Base-by-base conservation (phyloP, 208 protist genomes). In the Crithidia brevicula region DNA sequence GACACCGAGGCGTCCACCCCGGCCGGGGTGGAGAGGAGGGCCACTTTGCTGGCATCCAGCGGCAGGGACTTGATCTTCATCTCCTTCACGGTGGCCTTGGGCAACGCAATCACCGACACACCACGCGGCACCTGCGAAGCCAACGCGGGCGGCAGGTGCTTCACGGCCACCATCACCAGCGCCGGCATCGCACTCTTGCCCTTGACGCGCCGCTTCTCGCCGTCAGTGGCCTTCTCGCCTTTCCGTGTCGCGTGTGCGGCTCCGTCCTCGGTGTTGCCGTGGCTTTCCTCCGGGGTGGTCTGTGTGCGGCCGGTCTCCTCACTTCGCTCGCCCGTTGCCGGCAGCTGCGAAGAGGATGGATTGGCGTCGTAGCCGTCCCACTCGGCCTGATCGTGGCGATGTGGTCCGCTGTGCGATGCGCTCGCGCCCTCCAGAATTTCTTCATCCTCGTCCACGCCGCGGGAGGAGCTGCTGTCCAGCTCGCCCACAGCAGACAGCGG, bases 401-500 rank as follows among this genome's bases (percentile, higher is more conserved):
- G 31, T 2, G 16, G 11, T 15, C 40, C 57, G 56, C 47, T 33
- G 23, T 25, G 54, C 2, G 54, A 63, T n/a, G 54, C 57, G 42
- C 40, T 33, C 33, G 5, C 57, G 27, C 15, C 52, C 52, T 38
- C 58, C 22, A 34, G 13, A 8, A 25, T 50, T 22, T 60, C 45
- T 28, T 69, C 57, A 7, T 72, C 54, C 20, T 69, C 62, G 31
- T 71, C 63, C 43, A 76, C 42, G 25, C 64, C 69, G 13, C 57
- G 63, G 4, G 47, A 67, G 33, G 53, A 72, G 64, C 64, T 77
- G 70, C 76, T 72, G 64, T 77, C 70, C 22, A 77, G 58, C 58
- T 81, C 63, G 3, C 69, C 68, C 15, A 68, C 75, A 5, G 68
- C 62, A 4, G 63, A 69, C 15, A 76, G 69, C 1, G 75, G 70